A percentile compares a stretch with the other conserved stretches of the same genome.
Evolutionary conservation across 306 rosid species (phyloP).

Genomic region (Cicer pinnatifidum): DNA sequence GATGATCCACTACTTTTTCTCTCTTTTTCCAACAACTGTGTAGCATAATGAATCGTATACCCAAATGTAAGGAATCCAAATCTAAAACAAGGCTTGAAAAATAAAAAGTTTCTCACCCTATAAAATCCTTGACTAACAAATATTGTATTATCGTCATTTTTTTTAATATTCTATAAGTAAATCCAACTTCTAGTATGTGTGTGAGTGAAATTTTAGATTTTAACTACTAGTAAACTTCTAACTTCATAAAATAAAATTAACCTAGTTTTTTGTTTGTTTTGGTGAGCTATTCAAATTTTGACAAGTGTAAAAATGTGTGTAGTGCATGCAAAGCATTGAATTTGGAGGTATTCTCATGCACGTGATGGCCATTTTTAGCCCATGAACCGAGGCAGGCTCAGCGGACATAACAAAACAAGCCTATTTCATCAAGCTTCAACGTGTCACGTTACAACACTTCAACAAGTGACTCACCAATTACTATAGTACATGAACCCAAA

Average conservation of each 20-base stretch:
- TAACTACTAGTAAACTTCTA: too few species aligned
- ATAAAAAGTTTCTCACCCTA: too few species aligned
- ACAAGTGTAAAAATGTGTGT: neutral
- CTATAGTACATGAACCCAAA: neutral
- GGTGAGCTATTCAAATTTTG: neutral
- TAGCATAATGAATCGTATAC: too few species aligned
- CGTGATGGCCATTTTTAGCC: constrained; percentile 40
- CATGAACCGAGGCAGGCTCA: constrained; percentile 15
- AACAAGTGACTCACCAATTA: constrained; percentile 8
- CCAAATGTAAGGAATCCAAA: too few species aligned
- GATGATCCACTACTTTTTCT: too few species aligned
- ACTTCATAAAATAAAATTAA: too few species aligned
- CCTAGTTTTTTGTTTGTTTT: neutral
- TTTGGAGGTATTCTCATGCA: constrained; percentile 3
- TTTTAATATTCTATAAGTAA: too few species aligned
- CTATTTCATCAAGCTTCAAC: neutral
- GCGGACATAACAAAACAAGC: neutral
- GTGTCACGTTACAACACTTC: constrained; percentile 29
- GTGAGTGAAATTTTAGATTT: too few species aligned
- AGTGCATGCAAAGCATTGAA: neutral
- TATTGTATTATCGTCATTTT: too few species aligned
- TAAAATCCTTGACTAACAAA: neutral
- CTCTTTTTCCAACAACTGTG: too few species aligned
- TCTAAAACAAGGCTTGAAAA: too few species aligned
- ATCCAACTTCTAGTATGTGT: neutral